A percentile compares a stretch with the other conserved stretches of the same genome.
Evolutionary conservation across 495 filamentous ascomycete species (phyloP).

Genomic region (Rhypophila decipiens): DNA sequence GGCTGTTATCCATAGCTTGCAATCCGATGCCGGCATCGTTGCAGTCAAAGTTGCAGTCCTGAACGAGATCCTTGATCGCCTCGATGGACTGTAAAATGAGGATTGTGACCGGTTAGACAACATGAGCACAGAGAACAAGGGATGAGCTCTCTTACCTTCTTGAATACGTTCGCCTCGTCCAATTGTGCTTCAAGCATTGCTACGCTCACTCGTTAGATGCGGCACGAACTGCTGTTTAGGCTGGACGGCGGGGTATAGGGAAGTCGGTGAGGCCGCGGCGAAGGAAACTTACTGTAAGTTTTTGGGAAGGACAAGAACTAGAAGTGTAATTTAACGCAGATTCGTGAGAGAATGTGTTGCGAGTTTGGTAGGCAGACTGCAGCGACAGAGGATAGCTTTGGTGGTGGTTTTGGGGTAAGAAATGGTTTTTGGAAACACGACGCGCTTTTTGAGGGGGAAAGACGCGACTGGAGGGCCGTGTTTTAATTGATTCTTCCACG

Average conservation of each 20-base stretch:
- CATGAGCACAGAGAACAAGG: not conserved
- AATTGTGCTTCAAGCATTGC: conserved; percentile 90
- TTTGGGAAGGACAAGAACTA: not conserved
- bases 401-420: conserved; percentile 1
- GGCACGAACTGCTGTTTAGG: not conserved
- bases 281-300: not conserved
- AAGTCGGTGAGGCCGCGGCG: not conserved
- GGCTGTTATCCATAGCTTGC: conserved; percentile 99
- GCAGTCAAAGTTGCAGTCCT: conserved; percentile 99
- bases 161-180: conserved; percentile 88
- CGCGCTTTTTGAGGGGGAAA: conserved; percentile 9
- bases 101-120: not conserved
- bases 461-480: conserved; percentile 19
- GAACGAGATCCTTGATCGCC: conserved; percentile 97
- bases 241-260: not conserved
- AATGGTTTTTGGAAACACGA: conserved; percentile 13
- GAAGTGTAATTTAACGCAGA: too few species aligned
- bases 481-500: conserved; percentile 24
- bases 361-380: not conserved
- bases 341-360: not conserved
- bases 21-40: conserved; percentile 98
- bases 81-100: conserved; percentile 70
- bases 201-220: conserved; percentile 14
- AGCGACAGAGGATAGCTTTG: not conserved
- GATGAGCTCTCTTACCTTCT: conserved; percentile 63